Conservation (phyloP, 768 basidiomycete genomes). For the Lentinula aciculospora region DNA sequence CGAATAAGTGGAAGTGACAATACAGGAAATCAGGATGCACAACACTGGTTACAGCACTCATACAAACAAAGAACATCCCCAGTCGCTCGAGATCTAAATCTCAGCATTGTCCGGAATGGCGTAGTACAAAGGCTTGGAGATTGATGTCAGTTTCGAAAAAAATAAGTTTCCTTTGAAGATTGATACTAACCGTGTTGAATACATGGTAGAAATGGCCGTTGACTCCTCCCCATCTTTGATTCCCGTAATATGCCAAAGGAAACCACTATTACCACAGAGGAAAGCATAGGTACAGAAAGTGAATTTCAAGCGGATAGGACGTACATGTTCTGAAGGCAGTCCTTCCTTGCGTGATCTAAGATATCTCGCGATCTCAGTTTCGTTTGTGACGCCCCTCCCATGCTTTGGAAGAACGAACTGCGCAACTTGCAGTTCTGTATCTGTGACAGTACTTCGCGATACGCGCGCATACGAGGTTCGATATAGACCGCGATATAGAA, state of each 20-base stretch:
- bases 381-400: constrained; percentile 47
- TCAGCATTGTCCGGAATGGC: constrained; percentile 27
- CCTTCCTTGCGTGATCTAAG: constrained; percentile 61
- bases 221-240: constrained; percentile 46
- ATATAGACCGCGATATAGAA: constrained; percentile 76
- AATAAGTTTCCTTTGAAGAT: neutral
- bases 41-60: neutral
- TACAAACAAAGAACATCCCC: neutral
- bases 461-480: constrained; percentile 79
- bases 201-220: constrained; percentile 77
- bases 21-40: neutral
- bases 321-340: constrained; percentile 57
- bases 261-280: constrained; percentile 53
- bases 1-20: too few species aligned
- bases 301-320: constrained; percentile 15
- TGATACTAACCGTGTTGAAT: constrained; percentile 52
- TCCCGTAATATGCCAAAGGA: constrained; percentile 64
- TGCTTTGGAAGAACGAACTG: constrained; percentile 74
- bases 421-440: constrained; percentile 86
- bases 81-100: constrained; percentile 15
- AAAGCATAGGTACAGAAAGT: neutral
- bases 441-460: constrained; percentile 79
- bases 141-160: neutral
- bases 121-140: constrained; percentile 32
- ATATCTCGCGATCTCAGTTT: constrained; percentile 59